Conservation (phyloP, 2,329 filamentous ascomycete genomes). For the Spiromastix sp. region DNA sequence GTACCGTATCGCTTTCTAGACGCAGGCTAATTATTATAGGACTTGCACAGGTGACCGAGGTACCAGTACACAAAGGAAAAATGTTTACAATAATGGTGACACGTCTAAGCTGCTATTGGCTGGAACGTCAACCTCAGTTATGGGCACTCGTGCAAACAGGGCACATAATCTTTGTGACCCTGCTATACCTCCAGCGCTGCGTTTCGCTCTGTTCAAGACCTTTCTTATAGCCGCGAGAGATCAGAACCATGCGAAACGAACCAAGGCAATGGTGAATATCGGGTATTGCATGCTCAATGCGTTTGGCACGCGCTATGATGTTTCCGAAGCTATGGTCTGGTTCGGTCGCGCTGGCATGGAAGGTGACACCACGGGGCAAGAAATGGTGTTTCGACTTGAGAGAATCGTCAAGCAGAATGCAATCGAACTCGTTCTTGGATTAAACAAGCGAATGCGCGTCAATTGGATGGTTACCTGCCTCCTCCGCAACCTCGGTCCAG, state of each 20-base stretch:
- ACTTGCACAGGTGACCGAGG: no score
- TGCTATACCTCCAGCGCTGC: background rate
- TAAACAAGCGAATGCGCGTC: background rate
- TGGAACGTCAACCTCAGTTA: no score
- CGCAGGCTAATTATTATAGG: no score
- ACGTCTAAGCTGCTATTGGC: no score
- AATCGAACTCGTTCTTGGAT: background rate
- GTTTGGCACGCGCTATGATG: slow-evolving; percentile 1
- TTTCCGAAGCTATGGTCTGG: slow-evolving; percentile 1
- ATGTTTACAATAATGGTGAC: no score
- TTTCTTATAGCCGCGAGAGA: background rate
- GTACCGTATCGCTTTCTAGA: no score
- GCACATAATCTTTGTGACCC: no score
- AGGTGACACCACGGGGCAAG: background rate
- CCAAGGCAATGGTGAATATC: background rate
- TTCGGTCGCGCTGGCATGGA: background rate
- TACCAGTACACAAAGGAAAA: no score
- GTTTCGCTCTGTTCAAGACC: background rate
- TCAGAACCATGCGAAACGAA: background rate
- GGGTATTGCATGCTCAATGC: background rate
- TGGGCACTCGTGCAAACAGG: no score
- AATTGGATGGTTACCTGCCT: background rate
- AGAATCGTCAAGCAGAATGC: background rate
- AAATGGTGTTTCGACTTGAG: slow-evolving; percentile 5
- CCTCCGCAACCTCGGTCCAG: background rate